Percentiles rank a stretch among this genome's conserved stretches.
These are phyloP conservation scores for Amaranthus cruentus DNA, from an alignment of 148 eudicot genomes.

Conservation along the genomic window DNA sequence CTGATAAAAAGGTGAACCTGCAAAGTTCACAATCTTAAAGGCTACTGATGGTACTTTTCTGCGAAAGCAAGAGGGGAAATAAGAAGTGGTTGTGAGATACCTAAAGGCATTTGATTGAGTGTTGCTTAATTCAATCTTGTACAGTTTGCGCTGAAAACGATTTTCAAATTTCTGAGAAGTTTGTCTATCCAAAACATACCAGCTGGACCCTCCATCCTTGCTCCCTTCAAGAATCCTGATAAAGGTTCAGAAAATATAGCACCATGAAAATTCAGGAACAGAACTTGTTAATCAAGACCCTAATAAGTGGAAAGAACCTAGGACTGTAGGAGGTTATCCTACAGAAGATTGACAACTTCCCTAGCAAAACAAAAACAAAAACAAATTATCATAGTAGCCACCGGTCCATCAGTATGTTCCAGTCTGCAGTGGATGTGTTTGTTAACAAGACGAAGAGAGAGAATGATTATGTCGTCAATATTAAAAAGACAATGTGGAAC, in stretches of 20 bases:
- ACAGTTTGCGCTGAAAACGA: conserved; percentile 69
- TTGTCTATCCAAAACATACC: conserved; percentile 69
- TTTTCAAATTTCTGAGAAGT: conserved; percentile 55
- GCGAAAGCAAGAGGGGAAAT: neutral
- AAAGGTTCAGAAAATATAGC: neutral
- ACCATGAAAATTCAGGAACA: neutral
- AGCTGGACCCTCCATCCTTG: conserved; percentile 70
- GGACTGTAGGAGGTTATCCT: neutral
- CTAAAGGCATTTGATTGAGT: conserved; percentile 67
- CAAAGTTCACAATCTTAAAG: conserved; percentile 3
- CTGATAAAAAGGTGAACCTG: conserved; percentile 73
- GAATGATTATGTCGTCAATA: too few relatives aligned
- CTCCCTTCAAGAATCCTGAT: conserved; percentile 92
- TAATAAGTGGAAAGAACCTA: neutral
- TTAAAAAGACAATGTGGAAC: too few relatives aligned
- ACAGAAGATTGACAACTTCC: neutral
- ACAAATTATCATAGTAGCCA: neutral
- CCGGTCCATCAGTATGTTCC: neutral
- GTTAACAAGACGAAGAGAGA: too few relatives aligned
- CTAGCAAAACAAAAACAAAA: neutral
- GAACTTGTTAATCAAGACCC: neutral
- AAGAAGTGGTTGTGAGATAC: conserved; percentile 20
- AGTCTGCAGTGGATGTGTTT: neutral
- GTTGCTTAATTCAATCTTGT: conserved; percentile 32
- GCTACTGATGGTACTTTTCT: neutral